These are phyloP conservation scores for Colletotrichum spaethianum DNA, from an alignment of 2,329 filamentous ascomycete species.

Conservation along the genomic window DNA sequence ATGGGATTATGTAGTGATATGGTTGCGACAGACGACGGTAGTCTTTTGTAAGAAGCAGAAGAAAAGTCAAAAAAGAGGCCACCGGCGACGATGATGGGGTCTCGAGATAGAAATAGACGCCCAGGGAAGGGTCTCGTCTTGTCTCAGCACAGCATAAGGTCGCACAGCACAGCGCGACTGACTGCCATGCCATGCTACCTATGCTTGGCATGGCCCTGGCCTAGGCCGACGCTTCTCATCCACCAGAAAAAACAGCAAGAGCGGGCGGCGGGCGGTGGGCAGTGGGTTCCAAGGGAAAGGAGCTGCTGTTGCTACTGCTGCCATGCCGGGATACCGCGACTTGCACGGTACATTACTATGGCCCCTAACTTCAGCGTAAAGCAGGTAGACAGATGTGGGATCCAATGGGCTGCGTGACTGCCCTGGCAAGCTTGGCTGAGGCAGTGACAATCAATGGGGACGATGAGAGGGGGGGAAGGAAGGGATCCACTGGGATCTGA, in stretches of 20 bases:
- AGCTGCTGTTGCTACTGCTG: not conserved
- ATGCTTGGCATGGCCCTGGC: conserved; percentile 21
- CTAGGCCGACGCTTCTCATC: not conserved
- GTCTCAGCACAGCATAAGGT: conserved; percentile 34
- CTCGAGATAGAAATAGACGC: conserved; percentile 36
- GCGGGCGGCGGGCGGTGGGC: not conserved
- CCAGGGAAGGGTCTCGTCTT: conserved; percentile 22
- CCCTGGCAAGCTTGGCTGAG: conserved; percentile 7
- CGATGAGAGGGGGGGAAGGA: not conserved
- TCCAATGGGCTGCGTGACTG: conserved; percentile 16
- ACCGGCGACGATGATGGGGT: conserved; percentile 14
- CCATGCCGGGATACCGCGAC: not conserved
- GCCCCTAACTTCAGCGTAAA: not conserved
- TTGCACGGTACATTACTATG: not conserved
- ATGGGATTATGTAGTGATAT: not conserved
- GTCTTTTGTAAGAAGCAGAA: not conserved
- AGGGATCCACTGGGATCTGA: conserved; percentile 9
- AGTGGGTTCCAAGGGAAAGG: conserved; percentile 4
- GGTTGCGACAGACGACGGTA: not conserved
- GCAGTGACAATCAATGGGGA: conserved; percentile 39
- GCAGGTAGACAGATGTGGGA: not conserved
- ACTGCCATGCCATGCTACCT: not conserved
- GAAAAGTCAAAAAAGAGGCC: conserved; percentile 7
- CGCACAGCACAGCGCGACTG: conserved; percentile 19
- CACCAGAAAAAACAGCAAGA: not conserved